Conservation (phyloP, 306 rosid species). For the Hylodesmum podocarpum region DNA sequence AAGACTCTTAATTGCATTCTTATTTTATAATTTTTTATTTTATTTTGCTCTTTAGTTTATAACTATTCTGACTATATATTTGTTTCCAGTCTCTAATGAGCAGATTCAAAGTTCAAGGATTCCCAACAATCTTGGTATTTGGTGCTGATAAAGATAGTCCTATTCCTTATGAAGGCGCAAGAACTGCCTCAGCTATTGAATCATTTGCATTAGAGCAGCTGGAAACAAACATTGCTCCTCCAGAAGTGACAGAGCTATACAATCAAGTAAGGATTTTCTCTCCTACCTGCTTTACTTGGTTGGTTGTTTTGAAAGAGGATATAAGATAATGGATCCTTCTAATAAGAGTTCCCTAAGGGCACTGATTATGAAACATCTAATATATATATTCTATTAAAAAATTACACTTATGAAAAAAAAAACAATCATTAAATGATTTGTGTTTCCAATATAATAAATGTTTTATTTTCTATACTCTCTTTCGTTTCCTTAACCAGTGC, state of each 20-base stretch:
- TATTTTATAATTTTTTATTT: background rate
- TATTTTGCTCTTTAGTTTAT: background rate
- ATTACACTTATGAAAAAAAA: background rate
- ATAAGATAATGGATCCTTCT: background rate
- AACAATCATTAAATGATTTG: background rate
- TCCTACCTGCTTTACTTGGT: conserved; percentile 5
- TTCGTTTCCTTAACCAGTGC: background rate
- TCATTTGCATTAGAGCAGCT: conserved; percentile 86
- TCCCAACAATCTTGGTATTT: conserved; percentile 92
- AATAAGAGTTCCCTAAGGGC: background rate
- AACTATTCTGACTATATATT: conserved; percentile 40
- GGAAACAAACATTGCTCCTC: conserved; percentile 84
- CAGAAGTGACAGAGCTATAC: conserved; percentile 89
- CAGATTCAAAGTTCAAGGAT: conserved; percentile 96
- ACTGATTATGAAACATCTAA: background rate
- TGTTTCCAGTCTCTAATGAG: conserved; percentile 87
- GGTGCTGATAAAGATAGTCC: conserved; percentile 97
- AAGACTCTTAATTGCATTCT: background rate
- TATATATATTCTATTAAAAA: background rate
- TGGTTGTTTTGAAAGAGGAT: background rate
- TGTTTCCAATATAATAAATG: background rate
- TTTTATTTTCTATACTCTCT: background rate
- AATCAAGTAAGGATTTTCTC: conserved; percentile 58
- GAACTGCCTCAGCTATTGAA: conserved; percentile 83
- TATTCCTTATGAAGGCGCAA: conserved; percentile 84